Evolutionary conservation across 1,284 basidiomycete genomes (phyloP).

Genomic region (Tranzscheliella williamsii): DNA sequence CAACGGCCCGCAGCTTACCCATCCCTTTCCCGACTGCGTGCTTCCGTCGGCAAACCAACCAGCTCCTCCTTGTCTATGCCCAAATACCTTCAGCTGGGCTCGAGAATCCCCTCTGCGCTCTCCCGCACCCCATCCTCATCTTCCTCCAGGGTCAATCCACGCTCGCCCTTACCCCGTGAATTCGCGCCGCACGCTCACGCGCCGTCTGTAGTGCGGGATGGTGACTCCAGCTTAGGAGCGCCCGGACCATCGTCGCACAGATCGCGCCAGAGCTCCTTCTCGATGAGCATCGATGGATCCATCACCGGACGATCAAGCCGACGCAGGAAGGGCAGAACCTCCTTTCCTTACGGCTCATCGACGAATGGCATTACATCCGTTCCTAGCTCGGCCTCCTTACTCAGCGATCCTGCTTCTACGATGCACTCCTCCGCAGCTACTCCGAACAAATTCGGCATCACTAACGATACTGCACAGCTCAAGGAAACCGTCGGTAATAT

Average conservation of each 20-base stretch:
- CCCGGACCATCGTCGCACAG: slow-evolving; percentile 8
- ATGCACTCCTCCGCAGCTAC: slow-evolving; percentile 1
- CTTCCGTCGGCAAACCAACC: slow-evolving; percentile 16
- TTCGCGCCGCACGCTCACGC: slow-evolving; percentile 1
- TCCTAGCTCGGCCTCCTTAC: slow-evolving; percentile 15
- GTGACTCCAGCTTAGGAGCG: neutral
- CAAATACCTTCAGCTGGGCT: slow-evolving; percentile 8
- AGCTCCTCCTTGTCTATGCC: slow-evolving; percentile 19
- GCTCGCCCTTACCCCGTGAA: slow-evolving; percentile 25
- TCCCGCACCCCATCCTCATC: slow-evolving; percentile 28
- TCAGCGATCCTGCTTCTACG: slow-evolving; percentile 17
- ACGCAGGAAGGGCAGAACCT: slow-evolving; percentile 15
- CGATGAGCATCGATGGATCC: slow-evolving; percentile 30
- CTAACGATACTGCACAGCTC: slow-evolving; percentile 1
- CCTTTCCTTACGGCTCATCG: slow-evolving; percentile 22
- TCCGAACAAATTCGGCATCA: neutral
- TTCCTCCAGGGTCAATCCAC: slow-evolving; percentile 28
- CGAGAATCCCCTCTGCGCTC: slow-evolving; percentile 19
- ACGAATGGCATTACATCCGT: slow-evolving; percentile 14
- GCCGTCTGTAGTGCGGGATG: neutral
- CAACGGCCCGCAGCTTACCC: slow-evolving; percentile 32
- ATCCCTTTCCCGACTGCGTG: slow-evolving; percentile 27
- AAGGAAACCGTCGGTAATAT: slow-evolving; percentile 30
- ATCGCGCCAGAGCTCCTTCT: slow-evolving; percentile 39
- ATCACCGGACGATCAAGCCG: slow-evolving; percentile 2